A percentile compares a stretch with the other conserved stretches of the same genome.
Conservation (phyloP, 148 eudicot genomes). For the Polygonum maritimum region DNA sequence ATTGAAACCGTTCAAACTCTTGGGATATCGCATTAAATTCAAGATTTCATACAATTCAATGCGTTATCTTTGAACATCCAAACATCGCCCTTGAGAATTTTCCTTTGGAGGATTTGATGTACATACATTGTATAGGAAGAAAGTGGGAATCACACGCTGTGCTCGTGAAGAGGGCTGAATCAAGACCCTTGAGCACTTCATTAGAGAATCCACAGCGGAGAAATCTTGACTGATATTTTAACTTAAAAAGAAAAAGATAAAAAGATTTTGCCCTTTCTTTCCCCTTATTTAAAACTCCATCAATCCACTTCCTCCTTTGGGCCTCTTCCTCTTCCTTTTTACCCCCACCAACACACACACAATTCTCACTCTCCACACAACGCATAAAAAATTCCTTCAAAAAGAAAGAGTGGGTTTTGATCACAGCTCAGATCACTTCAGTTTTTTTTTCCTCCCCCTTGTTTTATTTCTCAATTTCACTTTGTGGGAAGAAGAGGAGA, state of each 20-base stretch:
- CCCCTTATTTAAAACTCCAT: neutral
- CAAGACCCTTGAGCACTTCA: too few species aligned
- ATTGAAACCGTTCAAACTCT: too few species aligned
- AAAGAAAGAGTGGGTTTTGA: neutral
- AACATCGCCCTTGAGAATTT: too few species aligned
- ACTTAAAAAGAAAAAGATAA: neutral
- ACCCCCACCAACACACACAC: neutral
- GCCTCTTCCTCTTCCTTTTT: neutral
- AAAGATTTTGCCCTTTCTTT: neutral
- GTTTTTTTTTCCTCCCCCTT: neutral
- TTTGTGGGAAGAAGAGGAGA: slow-evolving; percentile 6
- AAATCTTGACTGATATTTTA: too few species aligned
- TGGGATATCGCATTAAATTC: too few species aligned
- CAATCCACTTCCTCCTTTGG: neutral
- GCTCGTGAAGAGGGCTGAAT: too few species aligned
- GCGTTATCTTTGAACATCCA: too few species aligned
- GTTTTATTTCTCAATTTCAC: neutral
- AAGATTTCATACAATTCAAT: too few species aligned
- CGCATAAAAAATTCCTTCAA: neutral
- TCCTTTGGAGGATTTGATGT: too few species aligned
- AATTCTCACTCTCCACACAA: neutral
- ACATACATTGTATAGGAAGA: too few species aligned
- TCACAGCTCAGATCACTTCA: neutral
- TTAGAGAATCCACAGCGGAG: too few species aligned
- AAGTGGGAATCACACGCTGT: too few species aligned